Evolutionary conservation across 176 grass and related monocot species (phyloP).

Genomic region (Saccharum officinarum): DNA sequence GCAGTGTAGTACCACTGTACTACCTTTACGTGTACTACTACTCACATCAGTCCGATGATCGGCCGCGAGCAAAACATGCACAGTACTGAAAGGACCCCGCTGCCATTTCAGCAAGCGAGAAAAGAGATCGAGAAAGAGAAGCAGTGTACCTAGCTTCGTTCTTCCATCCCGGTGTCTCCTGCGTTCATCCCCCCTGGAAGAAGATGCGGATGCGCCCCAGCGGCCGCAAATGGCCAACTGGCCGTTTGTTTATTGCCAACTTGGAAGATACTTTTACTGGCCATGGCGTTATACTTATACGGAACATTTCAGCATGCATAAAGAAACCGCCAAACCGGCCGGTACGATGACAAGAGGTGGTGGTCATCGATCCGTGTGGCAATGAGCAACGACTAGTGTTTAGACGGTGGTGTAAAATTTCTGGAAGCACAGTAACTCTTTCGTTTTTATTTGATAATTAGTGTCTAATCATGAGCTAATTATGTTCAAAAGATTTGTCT

Average conservation of each 20-base stretch:
- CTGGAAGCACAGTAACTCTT: too few relatives aligned
- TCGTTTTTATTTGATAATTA: too few relatives aligned
- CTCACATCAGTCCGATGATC: too few relatives aligned
- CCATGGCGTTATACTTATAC: not conserved
- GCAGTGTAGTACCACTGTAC: too few relatives aligned
- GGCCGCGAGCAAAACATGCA: not conserved
- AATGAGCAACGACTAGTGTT: not conserved
- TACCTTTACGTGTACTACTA: too few relatives aligned
- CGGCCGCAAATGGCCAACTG: not conserved
- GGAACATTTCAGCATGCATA: not conserved
- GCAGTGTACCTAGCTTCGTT: not conserved
- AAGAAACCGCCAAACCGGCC: not conserved
- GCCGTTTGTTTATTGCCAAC: not conserved
- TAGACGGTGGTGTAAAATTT: too few relatives aligned
- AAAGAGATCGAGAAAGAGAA: not conserved
- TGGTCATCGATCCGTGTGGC: not conserved
- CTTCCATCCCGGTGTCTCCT: not conserved
- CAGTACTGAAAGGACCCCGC: not conserved
- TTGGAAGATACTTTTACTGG: constrained; percentile 5
- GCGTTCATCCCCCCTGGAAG: not conserved
- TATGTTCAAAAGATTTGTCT: too few relatives aligned
- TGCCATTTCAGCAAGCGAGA: not conserved
- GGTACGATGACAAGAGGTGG: not conserved
- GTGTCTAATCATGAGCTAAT: too few relatives aligned
- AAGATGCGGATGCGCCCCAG: not conserved